Percentiles rank a stretch among this genome's conserved stretches.
Conservation (phyloP, 2,329 filamentous ascomycete genomes). For the Fusarium graminum region DNA sequence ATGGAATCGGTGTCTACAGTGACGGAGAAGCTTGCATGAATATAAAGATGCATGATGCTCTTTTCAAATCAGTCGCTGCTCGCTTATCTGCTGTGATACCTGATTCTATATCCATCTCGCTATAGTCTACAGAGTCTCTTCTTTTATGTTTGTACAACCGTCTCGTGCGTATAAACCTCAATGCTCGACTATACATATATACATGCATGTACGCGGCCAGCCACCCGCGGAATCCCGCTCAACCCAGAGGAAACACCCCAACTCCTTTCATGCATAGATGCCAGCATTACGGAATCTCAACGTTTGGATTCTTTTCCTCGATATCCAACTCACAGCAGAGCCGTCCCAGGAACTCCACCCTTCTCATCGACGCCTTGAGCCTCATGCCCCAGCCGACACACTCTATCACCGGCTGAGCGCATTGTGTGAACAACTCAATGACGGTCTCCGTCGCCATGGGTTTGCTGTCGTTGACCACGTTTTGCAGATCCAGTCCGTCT, state of each 20-base stretch:
- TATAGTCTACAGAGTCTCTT: slow-evolving; percentile 9
- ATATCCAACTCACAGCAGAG: slow-evolving; percentile 47
- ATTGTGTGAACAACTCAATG: slow-evolving; percentile 45
- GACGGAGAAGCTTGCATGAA: slow-evolving; percentile 5
- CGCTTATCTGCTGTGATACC: background rate
- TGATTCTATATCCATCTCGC: background rate
- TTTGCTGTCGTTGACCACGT: slow-evolving; percentile 37
- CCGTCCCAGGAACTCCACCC: slow-evolving; percentile 44
- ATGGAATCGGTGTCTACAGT: slow-evolving; percentile 21
- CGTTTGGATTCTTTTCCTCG: slow-evolving; percentile 42
- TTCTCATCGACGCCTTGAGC: slow-evolving; percentile 44
- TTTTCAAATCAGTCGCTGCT: background rate
- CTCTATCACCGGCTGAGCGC: slow-evolving; percentile 43
- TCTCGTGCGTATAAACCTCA: slow-evolving; percentile 24
- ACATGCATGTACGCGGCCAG: too few species aligned
- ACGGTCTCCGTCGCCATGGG: slow-evolving; percentile 44
- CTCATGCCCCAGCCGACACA: slow-evolving; percentile 42
- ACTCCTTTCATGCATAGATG: slow-evolving; percentile 36
- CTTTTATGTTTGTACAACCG: slow-evolving; percentile 16
- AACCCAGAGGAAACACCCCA: slow-evolving; percentile 17
- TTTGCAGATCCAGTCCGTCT: slow-evolving; percentile 43
- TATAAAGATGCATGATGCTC: slow-evolving; percentile 9
- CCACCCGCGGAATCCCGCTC: background rate
- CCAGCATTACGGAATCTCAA: slow-evolving; percentile 33
- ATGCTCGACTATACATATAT: slow-evolving; percentile 18